phyloP scores from a whole-genome alignment of 441 rosid genomes.

The Eruca vesicaria region DNA sequence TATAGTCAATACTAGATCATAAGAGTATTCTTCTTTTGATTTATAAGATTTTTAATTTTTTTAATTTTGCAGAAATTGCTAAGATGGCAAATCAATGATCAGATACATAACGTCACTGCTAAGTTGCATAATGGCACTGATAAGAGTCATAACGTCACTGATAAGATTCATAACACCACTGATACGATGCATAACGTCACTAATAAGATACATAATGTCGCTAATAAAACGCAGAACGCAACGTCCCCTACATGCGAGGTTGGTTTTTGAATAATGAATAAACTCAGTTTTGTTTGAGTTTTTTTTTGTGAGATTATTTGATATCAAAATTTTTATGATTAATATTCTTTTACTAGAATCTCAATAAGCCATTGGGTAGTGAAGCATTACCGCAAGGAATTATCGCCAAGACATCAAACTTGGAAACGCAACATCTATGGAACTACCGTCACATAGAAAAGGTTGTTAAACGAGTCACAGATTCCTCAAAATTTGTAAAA shows the following conservation, averaged over 20 bases:
- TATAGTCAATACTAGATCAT: background rate
- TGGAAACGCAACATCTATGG: constrained; percentile 60
- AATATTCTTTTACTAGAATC: constrained; percentile 22
- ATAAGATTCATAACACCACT: constrained; percentile 24
- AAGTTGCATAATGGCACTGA: constrained; percentile 21
- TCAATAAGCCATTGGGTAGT: constrained; percentile 42
- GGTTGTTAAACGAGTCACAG: constrained; percentile 19
- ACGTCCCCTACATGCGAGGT: constrained; percentile 57
- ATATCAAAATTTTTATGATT: background rate
- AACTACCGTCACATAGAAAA: constrained; percentile 31
- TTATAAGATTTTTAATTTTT: background rate
- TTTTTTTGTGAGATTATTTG: background rate
- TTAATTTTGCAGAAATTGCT: constrained; percentile 51
- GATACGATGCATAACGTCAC: constrained; percentile 23
- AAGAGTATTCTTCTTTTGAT: background rate
- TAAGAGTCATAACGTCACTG: constrained; percentile 24
- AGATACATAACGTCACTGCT: constrained; percentile 24
- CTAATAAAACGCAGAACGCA: constrained; percentile 31
- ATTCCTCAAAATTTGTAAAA: background rate
- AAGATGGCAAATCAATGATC: constrained; percentile 44
- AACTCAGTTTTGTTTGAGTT: background rate
- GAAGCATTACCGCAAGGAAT: constrained; percentile 61
- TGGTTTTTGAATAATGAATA: constrained; percentile 20
- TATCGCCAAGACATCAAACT: constrained; percentile 47
- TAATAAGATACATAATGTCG: constrained; percentile 21